These are phyloP conservation scores for Neonectria sp. DNA, from an alignment of 2,329 filamentous ascomycete species.

Conservation along the genomic window DNA sequence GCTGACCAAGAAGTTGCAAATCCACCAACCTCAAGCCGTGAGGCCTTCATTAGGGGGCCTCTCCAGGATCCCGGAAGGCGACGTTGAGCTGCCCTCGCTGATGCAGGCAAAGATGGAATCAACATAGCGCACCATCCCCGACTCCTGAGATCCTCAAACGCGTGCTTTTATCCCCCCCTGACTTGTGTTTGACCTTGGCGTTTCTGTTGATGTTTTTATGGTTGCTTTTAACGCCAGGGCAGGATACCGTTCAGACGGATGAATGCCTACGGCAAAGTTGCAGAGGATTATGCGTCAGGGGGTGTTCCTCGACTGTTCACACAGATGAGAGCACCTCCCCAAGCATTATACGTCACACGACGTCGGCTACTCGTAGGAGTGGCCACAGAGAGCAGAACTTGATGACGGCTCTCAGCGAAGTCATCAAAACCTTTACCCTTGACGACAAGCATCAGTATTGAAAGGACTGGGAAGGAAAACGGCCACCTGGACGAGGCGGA, in stretches of 20 bases:
- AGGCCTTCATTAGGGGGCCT: conserved; percentile 62
- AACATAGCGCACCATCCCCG: conserved; percentile 36
- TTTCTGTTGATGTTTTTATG: conserved; percentile 33
- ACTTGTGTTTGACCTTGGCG: conserved; percentile 29
- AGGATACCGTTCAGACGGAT: background rate
- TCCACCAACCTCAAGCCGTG: conserved; percentile 67
- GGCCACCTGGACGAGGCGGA: conserved; percentile 7
- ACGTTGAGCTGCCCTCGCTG: conserved; percentile 61
- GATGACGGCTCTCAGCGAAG: background rate
- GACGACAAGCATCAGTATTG: conserved; percentile 12
- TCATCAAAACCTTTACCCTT: conserved; percentile 9
- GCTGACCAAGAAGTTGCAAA: conserved; percentile 87
- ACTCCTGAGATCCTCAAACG: background rate
- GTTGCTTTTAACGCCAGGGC: conserved; percentile 13
- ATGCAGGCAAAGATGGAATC: conserved; percentile 50
- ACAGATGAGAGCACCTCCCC: conserved; percentile 2
- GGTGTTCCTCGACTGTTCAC: conserved; percentile 11
- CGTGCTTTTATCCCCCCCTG: conserved; percentile 26
- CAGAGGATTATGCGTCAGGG: background rate
- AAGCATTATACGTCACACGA: conserved; percentile 19
- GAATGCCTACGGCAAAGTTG: background rate
- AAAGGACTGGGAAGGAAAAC: conserved; percentile 19
- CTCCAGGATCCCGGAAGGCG: conserved; percentile 71
- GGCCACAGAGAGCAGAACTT: background rate
- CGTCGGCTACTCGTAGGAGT: conserved; percentile 1